Evolutionary conservation across 768 basidiomycete species (phyloP).

Genomic region (Porphyrellus cyaneotinctus): DNA sequence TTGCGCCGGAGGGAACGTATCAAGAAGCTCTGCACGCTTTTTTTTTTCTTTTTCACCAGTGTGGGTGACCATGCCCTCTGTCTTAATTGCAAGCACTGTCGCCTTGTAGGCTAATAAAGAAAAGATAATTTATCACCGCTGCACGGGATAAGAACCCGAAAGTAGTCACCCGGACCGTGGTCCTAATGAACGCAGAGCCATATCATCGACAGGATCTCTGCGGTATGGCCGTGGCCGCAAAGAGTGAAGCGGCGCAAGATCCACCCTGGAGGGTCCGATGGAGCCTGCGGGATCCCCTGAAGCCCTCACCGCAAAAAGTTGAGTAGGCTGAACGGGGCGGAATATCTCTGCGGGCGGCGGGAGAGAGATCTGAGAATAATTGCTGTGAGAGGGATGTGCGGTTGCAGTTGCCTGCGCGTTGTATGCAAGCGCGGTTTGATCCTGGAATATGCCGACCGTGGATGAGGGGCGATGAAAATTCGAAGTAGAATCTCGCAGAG

Average conservation of each 20-base stretch:
- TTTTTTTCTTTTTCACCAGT: conserved; percentile 8
- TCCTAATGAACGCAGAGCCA: conserved; percentile 48
- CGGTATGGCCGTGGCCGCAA: conserved; percentile 56
- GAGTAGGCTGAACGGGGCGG: conserved; percentile 24
- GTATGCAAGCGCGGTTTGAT: conserved; percentile 7
- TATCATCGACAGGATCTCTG: conserved; percentile 61
- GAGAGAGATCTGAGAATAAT: conserved; percentile 25
- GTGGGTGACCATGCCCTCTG: conserved; percentile 1
- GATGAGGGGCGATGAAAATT: conserved; percentile 20
- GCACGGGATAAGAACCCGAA: conserved; percentile 11
- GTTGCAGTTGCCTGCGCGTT: conserved; percentile 5
- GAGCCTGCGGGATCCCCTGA: conserved; percentile 16
- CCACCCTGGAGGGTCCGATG: conserved; percentile 31
- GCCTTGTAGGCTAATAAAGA: conserved; percentile 13
- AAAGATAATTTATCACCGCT: conserved; percentile 23
- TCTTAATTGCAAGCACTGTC: conserved; percentile 9
- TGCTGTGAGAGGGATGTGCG: conserved; percentile 9
- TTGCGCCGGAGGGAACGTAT: neutral
- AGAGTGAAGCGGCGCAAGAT: conserved; percentile 55
- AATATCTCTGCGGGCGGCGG: conserved; percentile 33
- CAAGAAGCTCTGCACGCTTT: neutral
- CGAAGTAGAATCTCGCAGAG: conserved; percentile 18
- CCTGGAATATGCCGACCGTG: conserved; percentile 14
- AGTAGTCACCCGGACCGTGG: conserved; percentile 37
- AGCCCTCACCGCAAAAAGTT: conserved; percentile 29